These are phyloP conservation scores for Calocybe gambosa DNA, from an alignment of 1,284 basidiomycete genomes.

Conservation along the genomic window DNA sequence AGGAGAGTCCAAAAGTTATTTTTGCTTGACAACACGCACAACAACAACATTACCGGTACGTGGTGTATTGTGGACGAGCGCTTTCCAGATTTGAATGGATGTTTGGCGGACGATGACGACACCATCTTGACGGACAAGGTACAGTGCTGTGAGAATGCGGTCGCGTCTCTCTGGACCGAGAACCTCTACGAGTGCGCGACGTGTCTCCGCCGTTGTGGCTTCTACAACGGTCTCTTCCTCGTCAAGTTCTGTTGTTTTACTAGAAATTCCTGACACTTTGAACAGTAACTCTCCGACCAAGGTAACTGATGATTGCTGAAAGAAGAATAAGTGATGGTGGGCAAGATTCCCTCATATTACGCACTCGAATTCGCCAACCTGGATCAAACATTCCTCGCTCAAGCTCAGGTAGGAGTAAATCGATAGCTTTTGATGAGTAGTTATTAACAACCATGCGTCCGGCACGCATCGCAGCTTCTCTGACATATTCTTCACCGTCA, in stretches of 20 bases:
- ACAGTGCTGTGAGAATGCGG: slow-evolving; percentile 86
- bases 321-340: slow-evolving; percentile 9
- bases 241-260: slow-evolving; percentile 72
- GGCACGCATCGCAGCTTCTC: slow-evolving; percentile 98
- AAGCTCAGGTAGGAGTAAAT: slow-evolving; percentile 90
- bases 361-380: slow-evolving; percentile 90
- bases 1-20: slow-evolving; percentile 14
- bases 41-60: slow-evolving; percentile 52
- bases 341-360: slow-evolving; percentile 20
- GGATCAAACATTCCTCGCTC: slow-evolving; percentile 94
- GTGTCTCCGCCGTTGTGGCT: slow-evolving; percentile 64
- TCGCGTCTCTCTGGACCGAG: slow-evolving; percentile 89
- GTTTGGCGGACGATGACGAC: slow-evolving; percentile 88
- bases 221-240: slow-evolving; percentile 75
- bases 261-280: slow-evolving; percentile 97
- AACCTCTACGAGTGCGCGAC: slow-evolving; percentile 81
- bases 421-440: slow-evolving; percentile 90
- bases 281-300: slow-evolving; percentile 95
- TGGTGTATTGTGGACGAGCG: slow-evolving; percentile 88
- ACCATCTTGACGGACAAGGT: slow-evolving; percentile 91
- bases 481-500: slow-evolving; percentile 90
- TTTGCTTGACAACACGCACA: slow-evolving; percentile 2
- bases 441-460: slow-evolving; percentile 98
- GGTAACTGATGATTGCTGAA: slow-evolving; percentile 88
- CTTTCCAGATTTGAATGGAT: slow-evolving; percentile 98